These are phyloP conservation scores for Blepharisma japonicum DNA, from an alignment of 73 alveolate species.

Conservation along the genomic window DNA sequence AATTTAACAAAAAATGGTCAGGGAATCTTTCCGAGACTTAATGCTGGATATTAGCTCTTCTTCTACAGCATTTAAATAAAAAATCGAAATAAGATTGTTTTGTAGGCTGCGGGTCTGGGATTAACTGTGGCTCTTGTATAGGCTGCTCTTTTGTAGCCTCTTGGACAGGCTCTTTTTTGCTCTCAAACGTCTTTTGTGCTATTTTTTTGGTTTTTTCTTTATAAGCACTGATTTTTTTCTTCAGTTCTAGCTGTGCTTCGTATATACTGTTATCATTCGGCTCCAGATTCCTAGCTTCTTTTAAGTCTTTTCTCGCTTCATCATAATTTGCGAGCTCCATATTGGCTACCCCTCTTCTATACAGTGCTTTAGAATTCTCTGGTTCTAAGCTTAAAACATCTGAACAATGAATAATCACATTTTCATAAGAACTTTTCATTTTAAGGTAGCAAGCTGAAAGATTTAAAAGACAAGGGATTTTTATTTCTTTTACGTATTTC, in stretches of 20 bases:
- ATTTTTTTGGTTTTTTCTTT: constrained; percentile 18
- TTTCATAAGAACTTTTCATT: background rate
- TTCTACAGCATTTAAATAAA: too few relatives aligned
- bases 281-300: constrained; percentile 1
- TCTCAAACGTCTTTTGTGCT: background rate
- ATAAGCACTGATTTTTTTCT: background rate
- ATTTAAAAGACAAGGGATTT: constrained; percentile 27
- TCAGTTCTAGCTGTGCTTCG: background rate
- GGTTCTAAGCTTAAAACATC: constrained; percentile 13
- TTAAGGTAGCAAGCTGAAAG: constrained; percentile 25
- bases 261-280: background rate
- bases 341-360: constrained; percentile 23
- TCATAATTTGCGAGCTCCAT: background rate
- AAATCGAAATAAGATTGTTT: too few relatives aligned
- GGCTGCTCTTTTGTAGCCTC: too few relatives aligned
- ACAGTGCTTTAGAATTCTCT: constrained; percentile 20
- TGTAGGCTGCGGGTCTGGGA: too few relatives aligned
- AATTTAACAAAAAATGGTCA: too few relatives aligned
- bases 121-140: too few relatives aligned
- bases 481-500: background rate
- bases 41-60: too few relatives aligned
- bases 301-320: constrained; percentile 20
- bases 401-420: background rate
- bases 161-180: too few relatives aligned
- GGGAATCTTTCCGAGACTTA: too few relatives aligned